phyloP scores from a whole-genome alignment of 352 stramenopile species.

The Globisporangium nunn region DNA sequence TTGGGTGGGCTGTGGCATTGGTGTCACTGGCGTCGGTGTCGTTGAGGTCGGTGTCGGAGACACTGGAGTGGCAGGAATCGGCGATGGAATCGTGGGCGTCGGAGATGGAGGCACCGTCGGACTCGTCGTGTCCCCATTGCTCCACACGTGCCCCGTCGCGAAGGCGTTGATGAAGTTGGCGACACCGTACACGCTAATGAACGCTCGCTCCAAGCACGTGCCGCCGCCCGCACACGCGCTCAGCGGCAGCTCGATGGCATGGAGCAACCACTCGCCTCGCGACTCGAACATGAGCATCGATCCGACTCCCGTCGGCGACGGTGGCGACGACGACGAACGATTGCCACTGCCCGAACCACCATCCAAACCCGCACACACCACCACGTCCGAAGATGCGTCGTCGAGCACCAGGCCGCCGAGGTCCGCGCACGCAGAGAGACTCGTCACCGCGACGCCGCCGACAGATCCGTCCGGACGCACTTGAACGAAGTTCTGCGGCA shows the following conservation, averaged over 20 bases:
- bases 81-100: background rate
- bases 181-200: background rate
- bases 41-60: too few relatives aligned
- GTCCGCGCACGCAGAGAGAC: background rate
- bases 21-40: too few relatives aligned
- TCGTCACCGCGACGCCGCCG: background rate
- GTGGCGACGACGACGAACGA: background rate
- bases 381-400: background rate
- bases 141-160: background rate
- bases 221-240: background rate
- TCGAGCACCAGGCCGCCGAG: background rate
- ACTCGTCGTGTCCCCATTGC: background rate
- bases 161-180: conserved; percentile 1
- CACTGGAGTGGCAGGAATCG: too few relatives aligned
- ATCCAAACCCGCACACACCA: background rate
- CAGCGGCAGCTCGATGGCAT: conserved; percentile 1
- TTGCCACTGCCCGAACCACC: too few relatives aligned
- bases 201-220: background rate
- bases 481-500: background rate
- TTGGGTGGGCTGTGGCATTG: too few relatives aligned
- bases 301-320: background rate
- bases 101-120: background rate
- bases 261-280: background rate
- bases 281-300: conserved; percentile 1
- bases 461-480: background rate